Base-by-base conservation (phyloP, 139 green algal genomes). In the Coccomyxa sp. region DNA sequence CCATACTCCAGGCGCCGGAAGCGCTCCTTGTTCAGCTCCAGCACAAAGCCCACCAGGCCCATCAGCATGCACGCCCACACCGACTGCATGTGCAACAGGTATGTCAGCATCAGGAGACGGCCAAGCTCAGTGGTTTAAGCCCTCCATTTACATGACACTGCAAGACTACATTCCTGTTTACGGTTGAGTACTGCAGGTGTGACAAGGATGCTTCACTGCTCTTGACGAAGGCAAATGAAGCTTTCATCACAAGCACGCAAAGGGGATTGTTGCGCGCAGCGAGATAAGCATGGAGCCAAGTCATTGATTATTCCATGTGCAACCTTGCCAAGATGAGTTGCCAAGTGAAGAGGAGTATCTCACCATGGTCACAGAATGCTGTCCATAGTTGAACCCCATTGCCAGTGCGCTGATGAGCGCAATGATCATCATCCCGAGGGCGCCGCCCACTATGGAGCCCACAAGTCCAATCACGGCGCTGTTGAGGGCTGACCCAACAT, bases 21-120 rank as follows among this genome's bases (percentile, higher is more conserved):
- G 71, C 71, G 71, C 71, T 31, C 71, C 71, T 77, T 77, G 27
- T 77, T 31, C 23, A 77, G 71, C 71, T 18, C n/a, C 17, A 77
- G 27, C 12, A 77, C 23, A 16, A 31, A 31, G 71, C 71, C 71
- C 14, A 31, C 71, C 23, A 77, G 71, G 23, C 23, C 25, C 71
- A 77, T 31, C 27, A 77, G n/a, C 0, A 45, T 10, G 31, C 27
- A 77, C 3, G 27, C 71, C 71, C 71, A 77, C 1, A 77, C 71
- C 21, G 71, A 31, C 71, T 77, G 71, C 71, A 71, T 77, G 21
- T 38, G 18, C 71, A 31, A 32, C 31, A 31, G 16, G 9, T 45
- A 38, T 77, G 71, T 77, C 10, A 77, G 16, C 71, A 30, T 38
- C 71, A 77, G 14, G 27, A 31, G n/a, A 0, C 23, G 9, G 9